Conservation (phyloP, 345 rosid species). For the Mangifera indica region DNA sequence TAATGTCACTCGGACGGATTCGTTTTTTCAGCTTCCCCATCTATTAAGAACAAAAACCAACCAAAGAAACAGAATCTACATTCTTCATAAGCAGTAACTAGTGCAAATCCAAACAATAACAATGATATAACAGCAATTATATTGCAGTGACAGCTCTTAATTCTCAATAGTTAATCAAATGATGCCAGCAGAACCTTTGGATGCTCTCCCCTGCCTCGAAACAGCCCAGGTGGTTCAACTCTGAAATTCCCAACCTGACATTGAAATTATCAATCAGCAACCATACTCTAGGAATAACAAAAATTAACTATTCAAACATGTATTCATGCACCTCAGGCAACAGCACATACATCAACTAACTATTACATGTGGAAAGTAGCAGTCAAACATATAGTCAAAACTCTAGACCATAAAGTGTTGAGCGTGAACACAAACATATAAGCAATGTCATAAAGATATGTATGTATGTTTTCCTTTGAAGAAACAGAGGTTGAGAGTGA, state of each 20-base stretch:
- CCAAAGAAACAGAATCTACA: background rate
- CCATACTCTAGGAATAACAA: constrained; percentile 1
- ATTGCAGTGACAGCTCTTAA: too few relatives aligned
- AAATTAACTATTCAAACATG: background rate
- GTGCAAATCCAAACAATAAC: constrained; percentile 8
- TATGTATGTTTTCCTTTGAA: too few relatives aligned
- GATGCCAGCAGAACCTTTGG: constrained; percentile 71
- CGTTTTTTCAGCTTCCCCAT: constrained; percentile 98
- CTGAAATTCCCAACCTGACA: constrained; percentile 98
- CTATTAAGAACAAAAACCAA: constrained; percentile 40
- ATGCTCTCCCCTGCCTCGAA: constrained; percentile 99
- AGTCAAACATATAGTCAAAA: constrained; percentile 1
- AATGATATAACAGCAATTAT: too few relatives aligned
- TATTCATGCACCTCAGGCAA: background rate
- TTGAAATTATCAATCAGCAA: constrained; percentile 26
- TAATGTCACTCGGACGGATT: constrained; percentile 82
- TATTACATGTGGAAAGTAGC: background rate
- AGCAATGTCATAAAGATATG: too few relatives aligned
- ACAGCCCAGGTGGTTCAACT: constrained; percentile 99
- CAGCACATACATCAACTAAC: background rate
- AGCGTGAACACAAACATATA: too few relatives aligned
- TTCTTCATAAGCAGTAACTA: constrained; percentile 6
- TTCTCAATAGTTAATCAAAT: too few relatives aligned
- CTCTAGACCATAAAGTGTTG: background rate
- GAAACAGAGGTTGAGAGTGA: too few relatives aligned